Conservation (phyloP, 1,139 yeast species). For the Debaryomycetaceae sp. region DNA sequence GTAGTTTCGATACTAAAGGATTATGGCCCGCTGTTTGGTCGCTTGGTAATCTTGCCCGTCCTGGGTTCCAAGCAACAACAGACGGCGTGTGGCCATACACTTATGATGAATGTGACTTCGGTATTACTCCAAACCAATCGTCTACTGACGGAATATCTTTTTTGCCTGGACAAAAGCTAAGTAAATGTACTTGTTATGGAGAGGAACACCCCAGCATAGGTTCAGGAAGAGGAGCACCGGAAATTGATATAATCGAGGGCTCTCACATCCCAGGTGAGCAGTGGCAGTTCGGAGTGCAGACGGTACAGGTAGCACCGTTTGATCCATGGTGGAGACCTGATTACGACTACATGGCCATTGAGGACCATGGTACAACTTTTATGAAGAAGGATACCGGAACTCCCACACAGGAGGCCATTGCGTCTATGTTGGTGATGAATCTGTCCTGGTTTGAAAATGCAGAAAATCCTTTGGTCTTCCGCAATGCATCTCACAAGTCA, state of each 20-base stretch:
- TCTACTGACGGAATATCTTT: constrained; percentile 76
- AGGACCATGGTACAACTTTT: constrained; percentile 56
- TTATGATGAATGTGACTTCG: constrained; percentile 80
- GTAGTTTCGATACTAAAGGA: constrained; percentile 65
- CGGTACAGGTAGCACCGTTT: constrained; percentile 78
- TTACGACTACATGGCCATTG: constrained; percentile 62
- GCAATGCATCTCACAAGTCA: constrained; percentile 30
- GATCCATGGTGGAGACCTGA: constrained; percentile 87
- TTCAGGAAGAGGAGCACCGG: constrained; percentile 84
- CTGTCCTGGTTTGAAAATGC: constrained; percentile 69
- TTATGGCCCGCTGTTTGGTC: constrained; percentile 93
- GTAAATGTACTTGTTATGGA: constrained; percentile 66
- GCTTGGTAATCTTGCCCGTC: constrained; percentile 79
- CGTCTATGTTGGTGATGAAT: constrained; percentile 69
- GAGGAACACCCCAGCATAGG: constrained; percentile 81
- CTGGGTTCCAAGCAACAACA: constrained; percentile 74
- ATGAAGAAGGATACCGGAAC: constrained; percentile 83
- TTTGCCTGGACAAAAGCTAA: constrained; percentile 73
- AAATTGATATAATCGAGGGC: constrained; percentile 82
- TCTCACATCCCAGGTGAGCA: constrained; percentile 47
- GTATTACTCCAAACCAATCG: constrained; percentile 83
- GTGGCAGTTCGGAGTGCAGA: constrained; percentile 73
- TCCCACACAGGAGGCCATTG: constrained; percentile 79
- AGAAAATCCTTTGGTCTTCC: background rate
- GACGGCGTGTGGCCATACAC: constrained; percentile 91